Percentiles rank a stretch among this genome's conserved stretches.
phyloP scores from a whole-genome alignment of 768 basidiomycete genomes.

The Leccinum truebloodii region DNA sequence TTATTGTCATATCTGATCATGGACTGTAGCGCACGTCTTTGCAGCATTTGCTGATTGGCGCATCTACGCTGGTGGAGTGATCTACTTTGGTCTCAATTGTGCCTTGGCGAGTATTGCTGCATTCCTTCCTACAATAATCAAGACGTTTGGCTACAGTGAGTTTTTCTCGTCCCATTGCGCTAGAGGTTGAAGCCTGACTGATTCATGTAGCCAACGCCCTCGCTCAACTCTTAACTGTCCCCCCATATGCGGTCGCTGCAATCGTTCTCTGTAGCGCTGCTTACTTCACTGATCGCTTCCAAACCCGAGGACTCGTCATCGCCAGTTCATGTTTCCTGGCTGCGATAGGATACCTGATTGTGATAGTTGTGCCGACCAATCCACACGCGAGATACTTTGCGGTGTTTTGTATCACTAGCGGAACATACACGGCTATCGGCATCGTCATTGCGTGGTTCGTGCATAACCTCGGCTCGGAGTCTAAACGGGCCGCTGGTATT shows the following conservation, averaged over 20 bases:
- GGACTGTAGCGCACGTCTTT: conserved; percentile 53
- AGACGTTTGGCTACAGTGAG: conserved; percentile 71
- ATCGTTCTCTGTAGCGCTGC: conserved; percentile 58
- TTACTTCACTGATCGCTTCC: conserved; percentile 65
- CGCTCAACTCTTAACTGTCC: conserved; percentile 76
- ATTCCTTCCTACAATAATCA: conserved; percentile 82
- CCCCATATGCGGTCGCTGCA: conserved; percentile 77
- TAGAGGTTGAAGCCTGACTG: background rate
- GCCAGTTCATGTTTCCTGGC: conserved; percentile 31
- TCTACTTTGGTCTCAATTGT: conserved; percentile 78
- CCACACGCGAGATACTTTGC: conserved; percentile 71
- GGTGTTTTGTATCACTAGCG: conserved; percentile 73
- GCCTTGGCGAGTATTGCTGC: conserved; percentile 79
- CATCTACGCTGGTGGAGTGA: conserved; percentile 62
- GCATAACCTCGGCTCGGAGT: conserved; percentile 77
- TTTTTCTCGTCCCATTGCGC: conserved; percentile 4
- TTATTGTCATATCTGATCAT: background rate
- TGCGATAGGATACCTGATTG: conserved; percentile 56
- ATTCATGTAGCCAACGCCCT: conserved; percentile 14
- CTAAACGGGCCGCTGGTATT: conserved; percentile 74
- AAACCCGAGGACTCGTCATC: conserved; percentile 52
- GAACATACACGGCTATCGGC: conserved; percentile 77
- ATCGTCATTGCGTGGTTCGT: conserved; percentile 78
- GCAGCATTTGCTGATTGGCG: conserved; percentile 75
- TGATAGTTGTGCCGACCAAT: conserved; percentile 55